phyloP scores from a whole-genome alignment of 179 eudicot species.

The Beta corolliflora region DNA sequence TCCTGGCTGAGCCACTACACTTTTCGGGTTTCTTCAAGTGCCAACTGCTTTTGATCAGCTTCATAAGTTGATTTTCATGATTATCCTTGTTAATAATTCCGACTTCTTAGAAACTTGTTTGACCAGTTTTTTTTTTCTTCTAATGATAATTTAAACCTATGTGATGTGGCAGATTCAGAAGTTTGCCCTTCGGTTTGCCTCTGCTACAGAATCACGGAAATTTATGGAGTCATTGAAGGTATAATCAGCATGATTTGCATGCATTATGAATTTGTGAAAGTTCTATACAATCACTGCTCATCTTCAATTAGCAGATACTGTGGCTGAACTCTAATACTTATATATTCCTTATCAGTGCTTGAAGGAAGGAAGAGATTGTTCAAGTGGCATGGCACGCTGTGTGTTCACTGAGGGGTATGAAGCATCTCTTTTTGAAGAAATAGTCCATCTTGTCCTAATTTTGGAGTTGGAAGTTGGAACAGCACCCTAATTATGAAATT shows the following conservation, averaged over 20 bases:
- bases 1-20: not conserved
- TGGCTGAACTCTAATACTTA: constrained; percentile 8
- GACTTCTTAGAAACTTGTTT: not conserved
- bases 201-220: constrained; percentile 19
- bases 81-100: not conserved
- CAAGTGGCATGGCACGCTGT: not conserved
- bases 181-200: constrained; percentile 33
- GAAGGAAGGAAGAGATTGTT: constrained; percentile 11
- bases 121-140: not conserved
- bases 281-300: not conserved
- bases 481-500: not conserved
- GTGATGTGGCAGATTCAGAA: constrained; percentile 32
- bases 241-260: not conserved
- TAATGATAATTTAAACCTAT: not conserved
- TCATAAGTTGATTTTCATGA: not conserved
- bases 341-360: constrained; percentile 18
- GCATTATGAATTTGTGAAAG: not conserved
- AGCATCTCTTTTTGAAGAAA: not conserved
- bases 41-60: constrained; percentile 1
- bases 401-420: constrained; percentile 19
- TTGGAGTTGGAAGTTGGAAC: not conserved
- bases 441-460: not conserved
- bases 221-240: constrained; percentile 32
- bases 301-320: constrained; percentile 1
- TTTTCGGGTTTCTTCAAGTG: not conserved